These are phyloP conservation scores for Fonsecaea nubica DNA, from an alignment of 2,329 filamentous ascomycete species.

Conservation along the genomic window DNA sequence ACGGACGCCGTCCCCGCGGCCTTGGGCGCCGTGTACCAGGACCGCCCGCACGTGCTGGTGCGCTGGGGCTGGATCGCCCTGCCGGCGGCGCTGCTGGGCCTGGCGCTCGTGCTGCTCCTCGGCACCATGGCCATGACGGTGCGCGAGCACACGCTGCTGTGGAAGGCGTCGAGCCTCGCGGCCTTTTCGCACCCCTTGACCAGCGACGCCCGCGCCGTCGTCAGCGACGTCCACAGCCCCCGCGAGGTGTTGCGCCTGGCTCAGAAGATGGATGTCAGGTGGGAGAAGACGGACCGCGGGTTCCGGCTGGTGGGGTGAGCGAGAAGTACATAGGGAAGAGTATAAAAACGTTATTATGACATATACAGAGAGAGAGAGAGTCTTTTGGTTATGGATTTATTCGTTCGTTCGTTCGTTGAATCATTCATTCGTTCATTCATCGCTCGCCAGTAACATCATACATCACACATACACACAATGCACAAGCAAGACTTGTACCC, in stretches of 20 bases:
- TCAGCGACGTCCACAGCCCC: constrained; percentile 16
- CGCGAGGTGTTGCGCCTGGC: constrained; percentile 9
- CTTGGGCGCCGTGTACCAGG: constrained; percentile 12
- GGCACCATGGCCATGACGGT: constrained; percentile 15
- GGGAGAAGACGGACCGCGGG: constrained; percentile 20
- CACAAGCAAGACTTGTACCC: too few relatives aligned
- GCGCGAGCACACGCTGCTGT: constrained; percentile 9
- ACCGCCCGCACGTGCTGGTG: constrained; percentile 14
- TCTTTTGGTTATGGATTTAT: background rate
- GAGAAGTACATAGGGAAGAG: too few relatives aligned
- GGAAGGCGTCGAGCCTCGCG: constrained; percentile 15
- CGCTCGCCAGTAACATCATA: background rate
- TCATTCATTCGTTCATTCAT: too few relatives aligned
- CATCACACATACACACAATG: background rate
- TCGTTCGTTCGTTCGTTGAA: too few relatives aligned
- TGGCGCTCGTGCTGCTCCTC: constrained; percentile 13
- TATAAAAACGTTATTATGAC: too few relatives aligned
- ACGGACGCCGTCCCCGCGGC: constrained; percentile 5
- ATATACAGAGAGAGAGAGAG: too few relatives aligned
- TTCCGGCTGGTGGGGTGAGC: constrained; percentile 9
- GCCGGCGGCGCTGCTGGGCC: constrained; percentile 11
- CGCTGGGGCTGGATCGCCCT: constrained; percentile 19
- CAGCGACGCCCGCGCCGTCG: constrained; percentile 10
- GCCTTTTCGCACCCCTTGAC: constrained; percentile 20
- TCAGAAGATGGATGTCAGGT: constrained; percentile 18